Conservation (phyloP, 2,329 filamentous ascomycete genomes). For the Aspergillus sp. region DNA sequence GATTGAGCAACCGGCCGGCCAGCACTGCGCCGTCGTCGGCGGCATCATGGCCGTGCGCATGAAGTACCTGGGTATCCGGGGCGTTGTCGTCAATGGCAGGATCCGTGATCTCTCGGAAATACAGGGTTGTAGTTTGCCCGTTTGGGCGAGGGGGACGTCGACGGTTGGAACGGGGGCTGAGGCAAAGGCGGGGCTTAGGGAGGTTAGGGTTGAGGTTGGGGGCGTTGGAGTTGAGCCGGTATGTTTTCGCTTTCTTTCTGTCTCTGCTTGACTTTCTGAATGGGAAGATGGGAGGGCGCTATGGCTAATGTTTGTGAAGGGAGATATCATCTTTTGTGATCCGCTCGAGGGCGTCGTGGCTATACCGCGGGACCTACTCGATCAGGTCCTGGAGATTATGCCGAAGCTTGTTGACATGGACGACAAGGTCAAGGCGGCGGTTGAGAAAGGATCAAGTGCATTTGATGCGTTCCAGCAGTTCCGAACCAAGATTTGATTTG, state of each 20-base stretch:
- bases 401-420: slow-evolving; percentile 59
- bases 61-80: slow-evolving; percentile 63
- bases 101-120: slow-evolving; percentile 69
- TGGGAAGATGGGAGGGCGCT: too few species aligned
- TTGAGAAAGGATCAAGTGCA: slow-evolving; percentile 65
- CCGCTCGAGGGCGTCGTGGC: slow-evolving; percentile 70
- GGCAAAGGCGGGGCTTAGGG: slow-evolving; percentile 45
- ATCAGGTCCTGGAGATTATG: slow-evolving; percentile 64
- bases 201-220: slow-evolving; percentile 45
- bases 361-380: slow-evolving; percentile 66
- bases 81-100: slow-evolving; percentile 69
- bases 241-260: slow-evolving; percentile 22
- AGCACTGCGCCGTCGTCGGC: slow-evolving; percentile 74
- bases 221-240: slow-evolving; percentile 50
- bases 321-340: slow-evolving; percentile 74
- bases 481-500: slow-evolving; percentile 34
- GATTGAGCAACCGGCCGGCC: slow-evolving; percentile 66
- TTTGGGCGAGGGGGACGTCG: slow-evolving; percentile 50
- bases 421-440: slow-evolving; percentile 66
- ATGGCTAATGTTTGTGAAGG: slow-evolving; percentile 34
- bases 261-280: slow-evolving; percentile 7
- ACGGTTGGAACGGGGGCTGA: slow-evolving; percentile 53
- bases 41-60: slow-evolving; percentile 76
- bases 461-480: slow-evolving; percentile 69
- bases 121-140: slow-evolving; percentile 59